phyloP scores from a whole-genome alignment of 768 basidiomycete species.

The Boletellus ananas region DNA sequence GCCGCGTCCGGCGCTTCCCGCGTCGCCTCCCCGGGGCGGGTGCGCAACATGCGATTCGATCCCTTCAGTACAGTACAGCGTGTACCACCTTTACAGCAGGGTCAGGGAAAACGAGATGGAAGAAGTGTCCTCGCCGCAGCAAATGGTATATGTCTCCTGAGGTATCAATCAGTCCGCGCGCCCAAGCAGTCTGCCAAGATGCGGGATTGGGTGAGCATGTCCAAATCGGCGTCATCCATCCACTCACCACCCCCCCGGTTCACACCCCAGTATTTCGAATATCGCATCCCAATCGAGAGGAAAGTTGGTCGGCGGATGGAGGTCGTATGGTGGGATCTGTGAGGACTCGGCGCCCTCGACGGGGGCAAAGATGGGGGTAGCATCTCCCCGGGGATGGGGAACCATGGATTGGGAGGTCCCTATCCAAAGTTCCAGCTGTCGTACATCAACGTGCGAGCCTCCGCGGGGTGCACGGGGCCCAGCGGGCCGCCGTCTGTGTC shows the following conservation, averaged over 20 bases:
- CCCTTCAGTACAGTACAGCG: too few relatives aligned
- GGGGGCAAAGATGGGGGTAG: neutral
- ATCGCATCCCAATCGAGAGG: slow-evolving; percentile 31
- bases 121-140: neutral
- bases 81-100: too few relatives aligned
- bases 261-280: slow-evolving; percentile 26
- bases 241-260: slow-evolving; percentile 11
- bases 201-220: too few relatives aligned
- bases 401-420: slow-evolving; percentile 10
- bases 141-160: slow-evolving; percentile 3
- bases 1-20: too few relatives aligned
- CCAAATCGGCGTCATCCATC: neutral
- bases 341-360: neutral
- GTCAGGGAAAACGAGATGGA: too few relatives aligned
- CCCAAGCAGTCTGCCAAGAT: slow-evolving; percentile 2
- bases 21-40: too few relatives aligned
- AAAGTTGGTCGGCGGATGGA: slow-evolving; percentile 16
- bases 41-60: too few relatives aligned
- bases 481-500: slow-evolving; percentile 20
- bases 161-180: neutral
- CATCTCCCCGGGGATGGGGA: slow-evolving; percentile 6
- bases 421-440: slow-evolving; percentile 15
- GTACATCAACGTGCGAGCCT: slow-evolving; percentile 1
- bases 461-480: slow-evolving; percentile 26
- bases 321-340: slow-evolving; percentile 1